Evolutionary conservation across 1,284 basidiomycete genomes (phyloP).

Genomic region (Moniliella sp.): DNA sequence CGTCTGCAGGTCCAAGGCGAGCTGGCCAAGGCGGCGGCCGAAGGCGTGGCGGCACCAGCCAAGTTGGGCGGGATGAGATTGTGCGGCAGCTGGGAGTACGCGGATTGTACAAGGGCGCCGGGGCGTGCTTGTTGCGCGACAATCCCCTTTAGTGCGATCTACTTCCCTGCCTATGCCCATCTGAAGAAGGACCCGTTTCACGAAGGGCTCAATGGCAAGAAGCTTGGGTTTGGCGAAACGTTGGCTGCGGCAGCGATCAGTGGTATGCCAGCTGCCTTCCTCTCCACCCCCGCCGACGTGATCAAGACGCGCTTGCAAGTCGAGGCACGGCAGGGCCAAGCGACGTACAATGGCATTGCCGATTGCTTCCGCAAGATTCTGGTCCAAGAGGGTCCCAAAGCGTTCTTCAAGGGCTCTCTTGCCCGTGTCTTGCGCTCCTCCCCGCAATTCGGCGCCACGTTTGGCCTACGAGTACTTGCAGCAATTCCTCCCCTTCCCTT

Average conservation of each 20-base stretch:
- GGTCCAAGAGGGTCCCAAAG: slow-evolving; percentile 59
- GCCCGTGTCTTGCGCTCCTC: slow-evolving; percentile 64
- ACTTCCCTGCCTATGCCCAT: slow-evolving; percentile 41
- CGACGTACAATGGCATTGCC: slow-evolving; percentile 66
- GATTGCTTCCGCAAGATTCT: slow-evolving; percentile 77
- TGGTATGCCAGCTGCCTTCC: slow-evolving; percentile 66
- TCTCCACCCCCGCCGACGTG: slow-evolving; percentile 49
- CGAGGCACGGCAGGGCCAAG: slow-evolving; percentile 78
- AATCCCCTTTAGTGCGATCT: slow-evolving; percentile 54
- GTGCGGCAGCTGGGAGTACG: slow-evolving; percentile 73
- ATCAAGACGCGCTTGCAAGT: slow-evolving; percentile 95
- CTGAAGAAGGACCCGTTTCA: slow-evolving; percentile 74
- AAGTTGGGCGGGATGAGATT: slow-evolving; percentile 75
- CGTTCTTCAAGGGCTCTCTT: slow-evolving; percentile 83
- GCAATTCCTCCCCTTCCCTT: too few species aligned
- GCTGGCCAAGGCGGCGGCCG: slow-evolving; percentile 50
- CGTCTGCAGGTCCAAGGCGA: slow-evolving; percentile 89
- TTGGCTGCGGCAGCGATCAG: slow-evolving; percentile 53
- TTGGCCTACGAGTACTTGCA: slow-evolving; percentile 61
- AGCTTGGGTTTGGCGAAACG: slow-evolving; percentile 72
- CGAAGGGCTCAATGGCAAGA: slow-evolving; percentile 85
- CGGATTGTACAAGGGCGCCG: slow-evolving; percentile 74
- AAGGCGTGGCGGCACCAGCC: slow-evolving; percentile 51
- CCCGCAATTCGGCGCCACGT: slow-evolving; percentile 61
- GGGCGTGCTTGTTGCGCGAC: slow-evolving; percentile 63